Evolutionary conservation across 306 rosid species (phyloP).

Genomic region (Lithocarpus polystachyus): DNA sequence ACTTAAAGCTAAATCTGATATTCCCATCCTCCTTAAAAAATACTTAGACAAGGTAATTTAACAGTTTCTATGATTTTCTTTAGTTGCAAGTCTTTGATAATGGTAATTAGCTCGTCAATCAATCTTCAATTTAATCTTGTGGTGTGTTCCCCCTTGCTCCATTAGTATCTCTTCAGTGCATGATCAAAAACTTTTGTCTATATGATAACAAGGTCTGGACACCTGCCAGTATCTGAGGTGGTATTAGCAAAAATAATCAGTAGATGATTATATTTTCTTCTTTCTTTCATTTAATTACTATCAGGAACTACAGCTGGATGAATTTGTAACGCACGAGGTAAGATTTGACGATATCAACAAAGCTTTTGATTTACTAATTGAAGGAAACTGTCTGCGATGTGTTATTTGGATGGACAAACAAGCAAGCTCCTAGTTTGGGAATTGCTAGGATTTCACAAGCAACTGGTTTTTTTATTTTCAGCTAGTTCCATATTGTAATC

Average conservation of each 20-base stretch:
- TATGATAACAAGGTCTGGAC: neutral
- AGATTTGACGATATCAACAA: slow-evolving; percentile 66
- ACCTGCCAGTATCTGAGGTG: neutral
- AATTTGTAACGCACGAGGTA: slow-evolving; percentile 70
- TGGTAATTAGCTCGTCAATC: neutral
- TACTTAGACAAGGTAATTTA: slow-evolving; percentile 67
- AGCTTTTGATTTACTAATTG: slow-evolving; percentile 67
- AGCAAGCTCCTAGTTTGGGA: slow-evolving; percentile 5
- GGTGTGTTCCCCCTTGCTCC: neutral
- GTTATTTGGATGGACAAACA: slow-evolving; percentile 70
- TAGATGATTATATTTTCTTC: neutral
- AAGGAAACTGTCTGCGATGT: slow-evolving; percentile 63
- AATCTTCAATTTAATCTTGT: neutral
- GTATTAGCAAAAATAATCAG: neutral
- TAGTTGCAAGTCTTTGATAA: neutral
- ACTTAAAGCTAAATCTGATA: slow-evolving; percentile 68
- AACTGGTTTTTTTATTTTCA: neutral
- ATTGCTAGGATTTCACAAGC: neutral
- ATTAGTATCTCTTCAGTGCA: neutral
- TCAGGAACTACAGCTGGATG: slow-evolving; percentile 75
- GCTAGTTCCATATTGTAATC: neutral
- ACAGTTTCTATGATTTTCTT: neutral
- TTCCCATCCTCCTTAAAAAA: slow-evolving; percentile 66
- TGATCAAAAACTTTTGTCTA: too few relatives aligned
- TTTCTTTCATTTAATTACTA: neutral